A percentile compares a stretch with the other conserved stretches of the same genome.
Evolutionary conservation across 106 monocot genomes (phyloP).

Genomic region (Amphibolis antarctica): DNA sequence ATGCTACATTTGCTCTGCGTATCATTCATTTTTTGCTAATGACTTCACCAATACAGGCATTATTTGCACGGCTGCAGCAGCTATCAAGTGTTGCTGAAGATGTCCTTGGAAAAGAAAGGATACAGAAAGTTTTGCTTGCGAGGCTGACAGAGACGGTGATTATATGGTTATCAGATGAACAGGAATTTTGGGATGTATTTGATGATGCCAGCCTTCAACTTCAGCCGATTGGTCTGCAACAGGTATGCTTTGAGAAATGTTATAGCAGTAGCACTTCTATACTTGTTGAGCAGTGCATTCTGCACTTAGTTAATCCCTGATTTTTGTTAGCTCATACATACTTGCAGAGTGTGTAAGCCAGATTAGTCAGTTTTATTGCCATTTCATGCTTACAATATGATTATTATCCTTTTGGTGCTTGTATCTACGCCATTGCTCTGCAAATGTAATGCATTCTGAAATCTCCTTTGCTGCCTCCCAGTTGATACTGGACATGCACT

Average conservation of each 20-base stretch:
- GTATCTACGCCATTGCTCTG: no score
- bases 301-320: not conserved
- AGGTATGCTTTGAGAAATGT: constrained; percentile 26
- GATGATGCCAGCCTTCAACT: constrained; percentile 61
- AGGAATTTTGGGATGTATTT: constrained; percentile 97
- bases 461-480: constrained; percentile 13
- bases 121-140: constrained; percentile 80
- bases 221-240: constrained; percentile 75
- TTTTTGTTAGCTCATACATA: not conserved
- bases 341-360: not conserved
- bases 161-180: constrained; percentile 89
- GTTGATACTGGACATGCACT: constrained; percentile 94
- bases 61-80: constrained; percentile 83
- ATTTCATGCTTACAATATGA: no score
- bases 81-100: constrained; percentile 71
- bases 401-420: no score
- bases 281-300: not conserved
- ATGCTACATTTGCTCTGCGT: no score
- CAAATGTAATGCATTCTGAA: not conserved
- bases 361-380: not conserved
- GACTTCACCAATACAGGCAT: constrained; percentile 32
- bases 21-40: not conserved
- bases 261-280: not conserved
- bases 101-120: constrained; percentile 69
- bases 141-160: constrained; percentile 81